A percentile compares a stretch with the other conserved stretches of the same genome.
These are phyloP conservation scores for Linaria vulgaris DNA, from an alignment of 257 asterid species.

Conservation along the genomic window DNA sequence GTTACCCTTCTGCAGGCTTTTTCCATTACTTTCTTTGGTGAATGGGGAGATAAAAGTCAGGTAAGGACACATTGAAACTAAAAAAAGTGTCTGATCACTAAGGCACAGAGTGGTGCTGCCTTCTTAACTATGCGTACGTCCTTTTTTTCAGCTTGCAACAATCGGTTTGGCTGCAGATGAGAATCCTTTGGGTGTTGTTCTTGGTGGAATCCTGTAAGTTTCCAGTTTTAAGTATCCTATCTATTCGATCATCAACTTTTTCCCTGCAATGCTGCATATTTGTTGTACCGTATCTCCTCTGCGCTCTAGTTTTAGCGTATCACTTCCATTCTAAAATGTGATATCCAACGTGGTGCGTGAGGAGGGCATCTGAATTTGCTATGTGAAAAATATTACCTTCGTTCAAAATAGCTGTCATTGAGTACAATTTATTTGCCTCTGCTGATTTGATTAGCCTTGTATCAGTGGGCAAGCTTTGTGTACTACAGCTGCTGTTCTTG, in stretches of 20 bases:
- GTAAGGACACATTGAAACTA: constrained; percentile 33
- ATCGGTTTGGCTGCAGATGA: constrained; percentile 99
- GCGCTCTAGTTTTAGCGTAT: no score
- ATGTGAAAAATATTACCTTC: not conserved
- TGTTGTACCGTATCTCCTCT: not conserved
- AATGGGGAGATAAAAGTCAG: constrained; percentile 99
- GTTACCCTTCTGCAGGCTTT: constrained; percentile 63
- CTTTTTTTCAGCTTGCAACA: constrained; percentile 74
- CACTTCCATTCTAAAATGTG: no score
- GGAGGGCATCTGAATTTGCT: not conserved
- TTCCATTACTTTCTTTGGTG: constrained; percentile 97
- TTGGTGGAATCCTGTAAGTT: constrained; percentile 95
- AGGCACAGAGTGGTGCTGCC: constrained; percentile 1
- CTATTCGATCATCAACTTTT: constrained; percentile 1
- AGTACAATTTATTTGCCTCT: not conserved
- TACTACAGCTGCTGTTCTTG: constrained; percentile 91
- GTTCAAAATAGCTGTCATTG: not conserved
- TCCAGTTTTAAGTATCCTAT: not conserved
- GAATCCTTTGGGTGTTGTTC: constrained; percentile 98
- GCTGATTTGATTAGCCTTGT: constrained; percentile 32
- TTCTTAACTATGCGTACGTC: constrained; percentile 17
- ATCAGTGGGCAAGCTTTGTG: constrained; percentile 92
- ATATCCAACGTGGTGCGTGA: not conserved
- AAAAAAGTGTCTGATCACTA: constrained; percentile 3
- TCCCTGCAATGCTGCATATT: constrained; percentile 3